phyloP scores from a whole-genome alignment of 371 early-diverging fungal species.

The Zopfochytrium polystomum region DNA sequence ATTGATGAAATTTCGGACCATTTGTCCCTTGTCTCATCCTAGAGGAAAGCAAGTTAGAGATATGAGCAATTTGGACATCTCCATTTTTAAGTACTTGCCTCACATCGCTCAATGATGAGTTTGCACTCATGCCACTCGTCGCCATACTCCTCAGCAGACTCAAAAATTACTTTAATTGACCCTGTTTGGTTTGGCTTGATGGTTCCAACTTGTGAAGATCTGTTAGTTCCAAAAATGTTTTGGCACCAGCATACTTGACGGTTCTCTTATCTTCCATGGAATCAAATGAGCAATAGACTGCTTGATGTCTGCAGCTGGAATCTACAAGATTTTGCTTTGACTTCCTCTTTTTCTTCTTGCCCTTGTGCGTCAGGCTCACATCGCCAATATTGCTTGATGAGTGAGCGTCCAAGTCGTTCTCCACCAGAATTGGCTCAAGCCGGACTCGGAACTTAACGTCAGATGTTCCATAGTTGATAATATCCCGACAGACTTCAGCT shows the following conservation, averaged over 20 bases:
- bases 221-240: not conserved
- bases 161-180: constrained; percentile 37
- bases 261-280: constrained; percentile 36
- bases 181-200: constrained; percentile 32
- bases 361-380: constrained; percentile 9
- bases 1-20: constrained; percentile 43
- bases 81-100: constrained; percentile 15
- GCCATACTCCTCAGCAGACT: constrained; percentile 40
- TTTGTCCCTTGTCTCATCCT: constrained; percentile 33
- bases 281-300: constrained; percentile 7
- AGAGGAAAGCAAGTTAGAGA: not conserved
- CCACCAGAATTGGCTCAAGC: constrained; percentile 22
- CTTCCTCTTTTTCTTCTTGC: constrained; percentile 25
- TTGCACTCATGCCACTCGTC: constrained; percentile 48
- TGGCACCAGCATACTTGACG: constrained; percentile 2
- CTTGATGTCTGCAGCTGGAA: constrained; percentile 16
- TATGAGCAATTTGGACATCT: not conserved
- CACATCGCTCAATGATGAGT: constrained; percentile 42
- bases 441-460: constrained; percentile 41
- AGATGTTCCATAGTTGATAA: constrained; percentile 44
- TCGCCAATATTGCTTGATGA: not conserved
- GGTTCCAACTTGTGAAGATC: constrained; percentile 31
- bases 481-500: constrained; percentile 23
- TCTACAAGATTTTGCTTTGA: not conserved
- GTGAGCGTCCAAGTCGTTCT: not conserved